Base-by-base conservation (phyloP, 2,329 filamentous ascomycete species). In the Pleoardoris graminearum region DNA sequence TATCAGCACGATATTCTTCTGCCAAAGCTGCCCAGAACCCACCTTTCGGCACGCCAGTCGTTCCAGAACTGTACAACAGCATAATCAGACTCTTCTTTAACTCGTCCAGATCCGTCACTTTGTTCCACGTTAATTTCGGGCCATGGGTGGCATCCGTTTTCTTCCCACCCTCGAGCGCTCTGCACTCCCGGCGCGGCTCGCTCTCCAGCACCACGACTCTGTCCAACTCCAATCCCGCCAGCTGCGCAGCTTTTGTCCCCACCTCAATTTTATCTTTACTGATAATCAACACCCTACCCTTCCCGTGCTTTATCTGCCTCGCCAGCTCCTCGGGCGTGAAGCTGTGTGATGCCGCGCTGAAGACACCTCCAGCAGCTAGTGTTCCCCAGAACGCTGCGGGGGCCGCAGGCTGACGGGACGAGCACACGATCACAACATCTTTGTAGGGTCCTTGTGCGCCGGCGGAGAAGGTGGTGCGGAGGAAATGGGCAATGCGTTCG, bases 361-460 rank as follows among this genome's bases (percentile, higher is more conserved):
- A 85, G 25, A 85, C 76, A n/a, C 81, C 83, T 2, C 80, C 82
- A 3, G 83, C 82, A 10, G 79, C 82, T 45, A 85, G 72, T 42
- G 83, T 77, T n/a, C 77, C 79, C 58, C 75, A 84, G 68, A 85
- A 83, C 2, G 81, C 51, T 22, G 76, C 73, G 0, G 80, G 75
- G 0, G 83, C 72, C 7, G 82, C 72, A 36, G 77, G 76, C 55
- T 84, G 80, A 3, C 82, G 82, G 2, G 78, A 76, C 1, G 79
- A 80, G 27, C 84, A 77, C 32, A 77, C 74, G 7, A 83, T 77
- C 7, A 85, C 80, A 11, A 83, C 78, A 59, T 66, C 58, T 43
- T 75, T 75, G 42, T 72, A 77, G 0, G 76, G 75, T 0, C 81
- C 80, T 12, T 72, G 50, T 8, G 67, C 62, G 21, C 82, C 82